Evolutionary conservation across 768 basidiomycete species (phyloP), one percentile per base, ranked within the genome.

Genomic region (Leccinum longicurvipes): DNA sequence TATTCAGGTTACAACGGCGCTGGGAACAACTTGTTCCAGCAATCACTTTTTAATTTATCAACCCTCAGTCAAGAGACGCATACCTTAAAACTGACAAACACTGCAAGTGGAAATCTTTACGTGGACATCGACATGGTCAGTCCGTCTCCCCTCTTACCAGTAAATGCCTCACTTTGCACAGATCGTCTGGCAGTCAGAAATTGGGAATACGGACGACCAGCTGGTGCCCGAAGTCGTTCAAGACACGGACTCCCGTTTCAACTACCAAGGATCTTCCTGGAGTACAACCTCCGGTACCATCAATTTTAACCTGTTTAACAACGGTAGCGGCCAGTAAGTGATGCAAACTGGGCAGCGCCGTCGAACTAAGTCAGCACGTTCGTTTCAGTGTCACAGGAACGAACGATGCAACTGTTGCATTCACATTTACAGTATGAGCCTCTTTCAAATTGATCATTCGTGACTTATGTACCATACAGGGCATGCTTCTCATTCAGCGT

Each of bases 41-140:
- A 72, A 23, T 50, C 65, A 5, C 65, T 83, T n/a, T 82, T 76
- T 62, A 69, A 68, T 6, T 60, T 54, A 2, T 67, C 69, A 27
- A 60, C 66, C 3, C 63, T 82, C 49, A 42, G 53, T 4, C 66
- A 74, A 41, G 73, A 59, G 4, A 50, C 39, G 27, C 82, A 83
- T 56, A 66, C 65, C 0, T 67, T 82, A 6, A 59, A 50, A 14
- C 5, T 72, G 47, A 69, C 59, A 49, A 71, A 71, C 39, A 74
- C 67, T 5, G 70, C 77, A 25, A 62, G 67, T 3, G 75, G 74
- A 50, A 44, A 57, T 29, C 47, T 47, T 19, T 71, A 65, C 45
- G 60, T 83, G 45, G 82, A 80, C 59, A 65, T 83, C 24, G 82
- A 83, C 53, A 80, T 76, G 57, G 81, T 63, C 32, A 51, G 48